phyloP scores from a whole-genome alignment of 2,329 filamentous ascomycete species.

The Pseudogymnoascus destructans region DNA sequence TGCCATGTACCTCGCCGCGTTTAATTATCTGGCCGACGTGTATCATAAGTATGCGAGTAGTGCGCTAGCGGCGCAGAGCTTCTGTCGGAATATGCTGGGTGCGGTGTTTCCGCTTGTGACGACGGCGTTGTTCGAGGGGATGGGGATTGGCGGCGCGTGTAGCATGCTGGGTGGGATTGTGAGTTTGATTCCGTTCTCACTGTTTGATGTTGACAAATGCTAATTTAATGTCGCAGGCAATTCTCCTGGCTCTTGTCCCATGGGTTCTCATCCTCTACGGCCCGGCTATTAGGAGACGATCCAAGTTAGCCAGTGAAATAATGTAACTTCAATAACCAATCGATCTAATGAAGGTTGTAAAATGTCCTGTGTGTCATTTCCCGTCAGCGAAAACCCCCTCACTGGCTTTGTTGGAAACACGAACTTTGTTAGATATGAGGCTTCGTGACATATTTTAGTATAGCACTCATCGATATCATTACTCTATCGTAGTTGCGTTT shows the following conservation, averaged over 20 bases:
- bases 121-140: conserved; percentile 53
- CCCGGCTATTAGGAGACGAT: conserved; percentile 58
- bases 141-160: conserved; percentile 60
- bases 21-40: conserved; percentile 85
- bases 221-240: conserved; percentile 23
- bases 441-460: no score
- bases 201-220: neutral
- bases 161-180: conserved; percentile 60
- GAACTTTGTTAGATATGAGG: no score
- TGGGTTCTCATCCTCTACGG: conserved; percentile 78
- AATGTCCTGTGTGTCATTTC: neutral
- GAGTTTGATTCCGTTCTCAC: neutral
- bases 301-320: conserved; percentile 49
- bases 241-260: conserved; percentile 61
- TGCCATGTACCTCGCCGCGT: conserved; percentile 73
- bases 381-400: neutral
- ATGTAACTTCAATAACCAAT: neutral
- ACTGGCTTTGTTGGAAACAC: no score
- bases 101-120: conserved; percentile 73
- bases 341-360: neutral
- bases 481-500: neutral
- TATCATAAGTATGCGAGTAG: conserved; percentile 79
- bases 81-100: conserved; percentile 72
- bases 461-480: neutral
- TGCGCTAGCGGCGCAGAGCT: conserved; percentile 74